Base-by-base conservation (phyloP, 2,329 filamentous ascomycete genomes). In the Fusarium musae region DNA sequence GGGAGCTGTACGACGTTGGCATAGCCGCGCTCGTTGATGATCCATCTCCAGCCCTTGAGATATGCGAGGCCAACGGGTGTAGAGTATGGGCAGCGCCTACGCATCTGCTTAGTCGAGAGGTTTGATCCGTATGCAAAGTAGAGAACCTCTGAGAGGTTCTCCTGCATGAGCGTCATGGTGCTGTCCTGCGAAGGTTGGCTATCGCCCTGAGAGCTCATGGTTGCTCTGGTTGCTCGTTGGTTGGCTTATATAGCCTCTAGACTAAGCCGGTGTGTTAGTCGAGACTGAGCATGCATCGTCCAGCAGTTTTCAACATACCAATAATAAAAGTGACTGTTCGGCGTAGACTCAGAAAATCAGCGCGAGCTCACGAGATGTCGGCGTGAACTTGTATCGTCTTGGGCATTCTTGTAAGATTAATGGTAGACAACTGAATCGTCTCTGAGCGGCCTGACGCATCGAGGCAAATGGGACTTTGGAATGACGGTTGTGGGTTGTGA, bases 121-220 rank as follows among this genome's bases (percentile, higher is more conserved):
- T 93, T 93, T 79, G 88, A 91, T 70, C 92, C 92, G 81, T 92
- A 93, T 76, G 88, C 92, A 78, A 93, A 93, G 84, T 93, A 93
- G 72, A 90, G 80, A 57, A 83, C 75, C 69, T 83, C 82, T 54
- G 78, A 78, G 17, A 78, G 75, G 60, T 79, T 76, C 42, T 82
- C 80, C 37, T 80, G 79, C 63, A 83, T 79, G 23, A 81, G 44
- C 30, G 82, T 83, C 74, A 80, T 78, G 66, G 72, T 70, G 72
- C 80, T 82, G 73, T 79, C 80, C 70, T 83, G 81, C 28, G 81
- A 82, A 62, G 69, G 73, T 60, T 81, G 80, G 74, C 78, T 80
- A 62, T 79, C 79, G 53, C 76, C 79, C 21, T 79, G 77, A 21
- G 78, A 77, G 42, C 71, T 75, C 79, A 81, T 80, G 60, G 59